Evolutionary conservation across 495 filamentous ascomycete genomes (phyloP), one percentile per base, ranked within the genome.

Genomic region (Chaetomium tenue): DNA sequence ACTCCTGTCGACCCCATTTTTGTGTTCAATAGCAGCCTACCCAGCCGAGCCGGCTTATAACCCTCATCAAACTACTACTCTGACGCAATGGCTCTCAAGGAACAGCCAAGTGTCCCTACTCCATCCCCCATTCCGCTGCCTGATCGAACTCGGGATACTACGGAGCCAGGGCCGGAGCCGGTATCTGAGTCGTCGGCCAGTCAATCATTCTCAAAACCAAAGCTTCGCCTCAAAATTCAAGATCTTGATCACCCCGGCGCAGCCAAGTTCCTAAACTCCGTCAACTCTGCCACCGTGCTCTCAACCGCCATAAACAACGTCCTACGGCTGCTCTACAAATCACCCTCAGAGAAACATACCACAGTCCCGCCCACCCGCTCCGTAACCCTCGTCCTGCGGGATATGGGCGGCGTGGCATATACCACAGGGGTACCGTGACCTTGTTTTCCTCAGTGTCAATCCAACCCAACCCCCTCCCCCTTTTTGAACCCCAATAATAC

Each of bases 401-500:
- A 87, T 58, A 91, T 95, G 82, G 77, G 68, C 50, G 93, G 92
- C 20, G 88, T 98, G 9, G 94, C 94, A 40, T 94, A 96, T 75
- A 98, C 94, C 5, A 90, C 84, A 0, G 91, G 93, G 55, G 70
- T 74, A 70, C 18, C 33, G 5, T 47, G 33, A 25, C 20, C 59
- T 54, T 46, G 33, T 37, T 53, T 12, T 44, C 25, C n/a, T 12
- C 39, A n/a, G n/a, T 39, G 3, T 20, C 40, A 13, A 7, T 28
- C 40, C 47, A 46, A 18, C 9, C 8, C 18, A 6, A 23, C 20
- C 46, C 46, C 18, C n/a, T 20, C 30, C 44, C 26, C 37, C 44
- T n/a, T n/a, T n/a, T n/a, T n/a, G n/a, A n/a, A 50, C 0, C 46
- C 18, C 12, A 23, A 12, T 20, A 5, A 5, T 9, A 2, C 20